Base-by-base conservation (phyloP, 768 basidiomycete genomes). In the Rhizopogon vinicolor region DNA sequence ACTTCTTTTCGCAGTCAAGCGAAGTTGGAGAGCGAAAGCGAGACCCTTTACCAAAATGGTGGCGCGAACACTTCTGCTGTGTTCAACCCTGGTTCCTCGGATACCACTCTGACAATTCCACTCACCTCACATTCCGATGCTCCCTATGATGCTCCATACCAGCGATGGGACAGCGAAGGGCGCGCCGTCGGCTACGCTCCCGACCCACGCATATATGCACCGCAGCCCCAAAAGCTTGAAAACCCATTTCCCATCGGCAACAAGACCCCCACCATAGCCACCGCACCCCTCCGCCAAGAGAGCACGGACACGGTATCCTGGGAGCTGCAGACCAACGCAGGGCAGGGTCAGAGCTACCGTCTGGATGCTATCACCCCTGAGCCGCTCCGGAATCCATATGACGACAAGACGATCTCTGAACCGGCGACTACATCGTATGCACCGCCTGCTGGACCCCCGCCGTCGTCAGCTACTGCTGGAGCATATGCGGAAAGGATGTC, bases 131-230 rank as follows among this genome's bases (percentile, higher is more conserved):
- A 18, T 18, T 75, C 68, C 37, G 68, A 71, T 31, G 63, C 63
- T 1, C 67, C 68, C 4, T 65, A 73, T n/a, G 65, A 71, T 22
- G 41, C 56, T 25, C 57, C 65, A 12, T 69, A 74, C 60, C 82
- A 83, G 63, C 74, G 74, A 64, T 85, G 82, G 82, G 81, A 80
- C 59, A 68, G 60, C n/a, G 58, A 60, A 12, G 80, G 82, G 19
- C 76, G 60, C 50, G 82, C 83, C 10, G 61, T 81, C 7, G 81
- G 82, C 19, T 77, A 79, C 59, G 62, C 72, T 9, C 33, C 69
- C 8, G 78, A 80, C 51, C 76, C 76, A 22, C 72, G 60, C 35
- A 65, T 85, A 52, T 68, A 78, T 41, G 80, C 82, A 9, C 84
- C 85, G 7, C 74, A 78, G 52, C 83, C 84, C 18, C 73, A 70